Evolutionary conservation across 768 basidiomycete species (phyloP), one percentile per base, ranked within the genome.

Genomic region (Lactarius hatsudake): DNA sequence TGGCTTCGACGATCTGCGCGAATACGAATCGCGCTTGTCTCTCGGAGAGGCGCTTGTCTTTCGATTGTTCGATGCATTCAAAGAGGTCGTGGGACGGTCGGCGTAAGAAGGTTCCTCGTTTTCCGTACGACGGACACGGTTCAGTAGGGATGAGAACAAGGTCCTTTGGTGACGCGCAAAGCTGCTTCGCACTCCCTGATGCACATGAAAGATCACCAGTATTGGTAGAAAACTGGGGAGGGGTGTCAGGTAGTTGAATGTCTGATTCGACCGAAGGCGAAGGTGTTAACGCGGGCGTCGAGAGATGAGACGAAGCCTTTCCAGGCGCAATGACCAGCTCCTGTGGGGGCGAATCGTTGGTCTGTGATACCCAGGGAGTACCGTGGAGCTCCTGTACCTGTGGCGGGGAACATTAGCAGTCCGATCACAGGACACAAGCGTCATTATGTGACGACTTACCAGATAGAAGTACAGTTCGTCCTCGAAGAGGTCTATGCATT

Each of bases 321-420:
- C 64, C 64, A 8, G 62, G 69, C 6, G 45, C 26, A 28, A 60
- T 10, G 36, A 54, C n/a, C 23, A 58, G 56, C 51, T 53, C 58
- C 56, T 58, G 61, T 66, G 59, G 56, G n/a, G 59, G n/a, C 68
- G 76, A 45, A 69, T 76, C 79, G 71, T 79, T 79, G 67, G 75
- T 74, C 68, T 82, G 84, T 61, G 80, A 73, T 23, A 75, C 80
- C 95, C 95, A 98, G 4, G 96, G 94, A 32, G 89, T 86, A 32
- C 96, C 96, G 74, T 98, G 96, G 32, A 96, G 80, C 76, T 96
- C 95, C 79, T 94, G 93, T 4, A 95, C 86, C 94, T 96, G 66
- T 7, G 43, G 48, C 32, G 48, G 2, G 56, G 55, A 45, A 59
- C 67, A 55, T 55, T 26, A 62, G 55, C 58, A 42, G 34, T 61